Base-by-base conservation (phyloP, 2,329 filamentous ascomycete genomes). In the Colletotrichum sojae region DNA sequence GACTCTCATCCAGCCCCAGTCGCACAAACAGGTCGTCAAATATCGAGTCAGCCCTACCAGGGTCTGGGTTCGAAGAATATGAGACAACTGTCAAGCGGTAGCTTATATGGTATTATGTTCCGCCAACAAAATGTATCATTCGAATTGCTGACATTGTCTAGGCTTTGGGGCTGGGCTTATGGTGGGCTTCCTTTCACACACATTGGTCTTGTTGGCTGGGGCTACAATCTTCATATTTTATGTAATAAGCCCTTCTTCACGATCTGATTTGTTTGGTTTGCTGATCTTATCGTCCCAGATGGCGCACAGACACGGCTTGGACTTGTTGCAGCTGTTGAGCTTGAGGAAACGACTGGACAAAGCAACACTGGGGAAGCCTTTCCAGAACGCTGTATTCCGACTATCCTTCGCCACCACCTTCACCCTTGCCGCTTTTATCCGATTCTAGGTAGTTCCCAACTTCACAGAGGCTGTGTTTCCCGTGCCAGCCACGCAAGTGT, bases 401-500 rank as follows among this genome's bases (percentile, higher is more conserved):
- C 45, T 72, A 22, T 89, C 90, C 3, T 94, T 95, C 77, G 89
- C 90, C n/a, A 75, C 89, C 49, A 92, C 92, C 31, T 94, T 94
- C 80, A 88, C 91, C 27, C 80, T 94, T 75, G 91, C 91, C 57
- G 80, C 80, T 15, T 80, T 82, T 73, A 78, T 79, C 63, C 78
- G 75, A 58, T 85, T 91, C 66, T 89, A 81, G 22, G 22, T 25
- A 25, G 73, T 39, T 40, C 9, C 9, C 12, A 18, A 20, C 31
- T 10, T 52, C 43, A 65, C 72, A 91, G 87, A 6, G 90, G 88
- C 75, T 88, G 86, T n/a, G 93, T 97, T 83, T 99, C 96, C 76
- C 93, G 89, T 82, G 93, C 88, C 75, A 99, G 84, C 95, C 95
- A 99, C 63, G 87, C 88, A 79, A 89, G 83, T 2, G 94, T 93